Evolutionary conservation across 495 filamentous ascomycete genomes (phyloP), one percentile per base, ranked within the genome.

Genomic region (Physcia stellaris): DNA sequence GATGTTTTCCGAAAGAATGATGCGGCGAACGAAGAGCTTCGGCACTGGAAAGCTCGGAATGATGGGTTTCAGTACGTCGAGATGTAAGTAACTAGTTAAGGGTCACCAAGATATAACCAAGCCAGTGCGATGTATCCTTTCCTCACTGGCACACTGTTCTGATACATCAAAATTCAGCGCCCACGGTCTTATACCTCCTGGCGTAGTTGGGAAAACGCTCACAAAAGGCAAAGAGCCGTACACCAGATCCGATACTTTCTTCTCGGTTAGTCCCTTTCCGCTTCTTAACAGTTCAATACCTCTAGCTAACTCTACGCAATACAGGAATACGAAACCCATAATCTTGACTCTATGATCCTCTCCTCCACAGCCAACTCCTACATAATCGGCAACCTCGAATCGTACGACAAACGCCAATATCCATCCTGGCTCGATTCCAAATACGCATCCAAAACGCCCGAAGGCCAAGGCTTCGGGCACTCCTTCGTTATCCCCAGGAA

Each of bases 381-480:
- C 19, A 35, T 59, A 1, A 50, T 59, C 19, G 52, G 50, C 4
- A 59, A 59, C 35, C 43, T 39, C 3, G 39, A 43, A 10, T 59
- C 49, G 3, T 57, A 57, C 30, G 48, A 49, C 29, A 39, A 23
- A 4, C 47, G 23, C n/a, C 56, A 59, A 44, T 59, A 59, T 31
- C 48, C 48, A 13, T 39, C 41, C 9, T 56, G 45, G 32, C 39
- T 51, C n/a, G 37, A 38, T 22, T n/a, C 23, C 4, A 48, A 49
- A 23, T 44, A 51, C 28, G 37, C 37, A 5, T 27, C 38, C 17
- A 2, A 34, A 24, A 44, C 39, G 37, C 18, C 47, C 4, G 37
- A 46, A 35, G 36, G 54, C 50, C 32, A 54, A 54, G 40, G 48
- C 39, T 56, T 58, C 42, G 32, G 50, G n/a, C 56, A 59, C 27